Percentiles rank a stretch among this genome's conserved stretches.
Conservation (phyloP, 305 asterid genomes). For the Fraxinus velutina region DNA sequence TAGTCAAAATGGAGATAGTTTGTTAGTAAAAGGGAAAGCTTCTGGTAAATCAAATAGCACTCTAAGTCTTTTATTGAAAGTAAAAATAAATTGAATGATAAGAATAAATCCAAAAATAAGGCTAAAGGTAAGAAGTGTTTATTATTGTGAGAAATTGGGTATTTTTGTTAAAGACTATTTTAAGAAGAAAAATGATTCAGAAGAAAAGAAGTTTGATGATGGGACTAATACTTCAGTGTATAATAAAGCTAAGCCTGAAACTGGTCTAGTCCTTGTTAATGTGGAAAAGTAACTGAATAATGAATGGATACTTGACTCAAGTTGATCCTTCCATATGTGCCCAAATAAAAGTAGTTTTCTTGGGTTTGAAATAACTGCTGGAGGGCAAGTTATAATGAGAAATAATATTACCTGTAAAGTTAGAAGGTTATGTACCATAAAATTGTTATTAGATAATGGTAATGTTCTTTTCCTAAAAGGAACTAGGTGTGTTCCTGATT, state of each 20-base stretch:
- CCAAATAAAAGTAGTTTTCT: neutral
- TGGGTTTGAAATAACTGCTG: neutral
- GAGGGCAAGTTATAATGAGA: neutral
- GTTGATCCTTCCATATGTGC: neutral
- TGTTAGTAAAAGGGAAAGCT: neutral
- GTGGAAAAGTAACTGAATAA: neutral
- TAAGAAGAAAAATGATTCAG: neutral
- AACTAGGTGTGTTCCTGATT: too few species aligned
- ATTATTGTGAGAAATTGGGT: neutral
- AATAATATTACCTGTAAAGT: neutral
- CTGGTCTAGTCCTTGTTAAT: neutral
- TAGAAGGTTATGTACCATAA: neutral
- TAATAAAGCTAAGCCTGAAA: neutral
- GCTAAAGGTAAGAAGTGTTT: neutral
- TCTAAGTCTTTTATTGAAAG: neutral
- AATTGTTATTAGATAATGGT: neutral
- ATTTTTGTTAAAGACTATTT: too few species aligned
- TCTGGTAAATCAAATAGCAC: neutral
- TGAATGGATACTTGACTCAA: neutral
- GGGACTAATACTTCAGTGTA: neutral
- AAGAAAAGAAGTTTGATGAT: neutral
- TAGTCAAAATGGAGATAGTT: neutral
- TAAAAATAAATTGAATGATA: neutral
- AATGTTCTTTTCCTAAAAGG: neutral
- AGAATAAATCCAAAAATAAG: neutral